Percentiles rank a stretch among this genome's conserved stretches.
These are phyloP conservation scores for Lentinus polychrous DNA, from an alignment of 1,284 basidiomycete genomes.

Conservation along the genomic window DNA sequence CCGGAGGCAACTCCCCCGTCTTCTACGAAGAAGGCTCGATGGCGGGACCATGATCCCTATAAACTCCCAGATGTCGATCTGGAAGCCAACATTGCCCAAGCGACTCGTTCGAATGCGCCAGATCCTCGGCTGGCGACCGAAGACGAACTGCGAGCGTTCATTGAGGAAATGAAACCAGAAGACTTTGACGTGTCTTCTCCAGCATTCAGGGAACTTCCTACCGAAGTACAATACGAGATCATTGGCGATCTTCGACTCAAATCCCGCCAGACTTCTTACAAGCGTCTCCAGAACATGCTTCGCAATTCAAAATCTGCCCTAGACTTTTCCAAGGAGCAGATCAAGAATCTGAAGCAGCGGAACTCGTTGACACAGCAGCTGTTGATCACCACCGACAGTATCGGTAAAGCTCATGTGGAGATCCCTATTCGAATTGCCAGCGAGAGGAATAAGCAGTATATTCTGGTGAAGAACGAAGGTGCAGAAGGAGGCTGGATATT, in stretches of 20 bases:
- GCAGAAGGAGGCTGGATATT: slow-evolving; percentile 89
- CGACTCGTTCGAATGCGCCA: slow-evolving; percentile 50
- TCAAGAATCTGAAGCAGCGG: slow-evolving; percentile 82
- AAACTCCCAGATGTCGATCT: slow-evolving; percentile 70
- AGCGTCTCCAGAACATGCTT: slow-evolving; percentile 89
- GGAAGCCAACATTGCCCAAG: slow-evolving; percentile 52
- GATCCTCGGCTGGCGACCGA: slow-evolving; percentile 93
- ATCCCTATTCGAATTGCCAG: slow-evolving; percentile 93
- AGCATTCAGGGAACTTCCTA: slow-evolving; percentile 90
- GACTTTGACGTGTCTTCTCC: slow-evolving; percentile 86
- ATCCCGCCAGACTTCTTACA: slow-evolving; percentile 91
- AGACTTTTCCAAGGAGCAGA: slow-evolving; percentile 95
- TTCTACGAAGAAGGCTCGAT: slow-evolving; percentile 47
- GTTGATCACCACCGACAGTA: slow-evolving; percentile 88
- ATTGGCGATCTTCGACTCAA: slow-evolving; percentile 92
- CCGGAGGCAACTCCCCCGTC: slow-evolving; percentile 36
- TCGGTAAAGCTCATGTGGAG: slow-evolving; percentile 83
- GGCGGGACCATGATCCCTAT: slow-evolving; percentile 81
- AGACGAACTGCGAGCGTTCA: slow-evolving; percentile 84
- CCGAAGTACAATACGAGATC: slow-evolving; percentile 97
- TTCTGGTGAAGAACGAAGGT: slow-evolving; percentile 86
- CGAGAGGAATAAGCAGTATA: slow-evolving; percentile 90
- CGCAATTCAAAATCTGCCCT: slow-evolving; percentile 75
- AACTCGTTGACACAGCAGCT: slow-evolving; percentile 94
- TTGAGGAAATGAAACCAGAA: slow-evolving; percentile 88